Evolutionary conservation across 371 early-diverging fungal species (phyloP), one percentile per base, ranked within the genome.

Genomic region (Saksenaea vasiformis): DNA sequence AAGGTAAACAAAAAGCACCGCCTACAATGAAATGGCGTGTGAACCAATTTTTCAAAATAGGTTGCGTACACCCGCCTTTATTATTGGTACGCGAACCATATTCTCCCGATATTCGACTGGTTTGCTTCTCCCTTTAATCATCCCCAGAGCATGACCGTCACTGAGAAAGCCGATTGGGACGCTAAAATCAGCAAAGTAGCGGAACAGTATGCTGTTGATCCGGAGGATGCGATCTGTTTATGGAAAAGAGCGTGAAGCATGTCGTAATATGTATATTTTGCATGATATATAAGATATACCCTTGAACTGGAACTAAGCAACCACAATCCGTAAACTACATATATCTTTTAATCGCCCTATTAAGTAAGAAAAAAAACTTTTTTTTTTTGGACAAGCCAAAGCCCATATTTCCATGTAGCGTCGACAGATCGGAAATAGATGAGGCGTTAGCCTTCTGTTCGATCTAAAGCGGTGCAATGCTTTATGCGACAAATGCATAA

Each of bases 21-120:
- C n/a, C 3, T 54, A 13, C 43, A 19, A 38, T n/a, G n/a, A 36
- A 39, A 17, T n/a, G n/a, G n/a, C 24, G 3, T 60, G 5, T 54
- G 31, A 31, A 31, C 31, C 34, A n/a, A 17, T 38, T 55, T 3
- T 54, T 28, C n/a, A n/a, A n/a, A 37, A 31, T 56, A 69, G 69
- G 65, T 70, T 31, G 62, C 60, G 5, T 71, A 71, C 34, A 67
- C 67, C 56, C 26, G 4, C n/a, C 67, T 71, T 41, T 67, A 71
- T 64, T 71, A 71, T 41, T 71, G 67, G 67, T 71, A 71, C 35
- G 68, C 67, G 0, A 37, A 41, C 19, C 31, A 60, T 14, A 64
- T 71, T 10, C 43, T 71, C 11, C 65, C 70, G 8, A 37, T 65
- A 0, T 66, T 58, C 55, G 36, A 61, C 8, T 36, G 39, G 9